These are phyloP conservation scores for Termitomyces sp. DNA, from an alignment of 768 basidiomycete species.

Conservation along the genomic window DNA sequence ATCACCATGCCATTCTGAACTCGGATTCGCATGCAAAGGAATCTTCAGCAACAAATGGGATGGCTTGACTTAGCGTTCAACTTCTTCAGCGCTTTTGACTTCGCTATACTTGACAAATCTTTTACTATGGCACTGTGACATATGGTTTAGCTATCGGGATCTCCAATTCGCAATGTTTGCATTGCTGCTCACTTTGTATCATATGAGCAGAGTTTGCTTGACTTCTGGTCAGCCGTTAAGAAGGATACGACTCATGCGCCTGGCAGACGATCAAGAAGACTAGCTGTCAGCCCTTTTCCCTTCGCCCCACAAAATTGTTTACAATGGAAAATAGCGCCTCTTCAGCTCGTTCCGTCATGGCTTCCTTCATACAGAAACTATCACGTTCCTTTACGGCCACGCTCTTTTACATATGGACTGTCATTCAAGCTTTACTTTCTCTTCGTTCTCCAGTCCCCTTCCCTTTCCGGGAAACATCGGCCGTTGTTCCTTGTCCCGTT, in stretches of 20 bases:
- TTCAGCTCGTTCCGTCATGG: conserved; percentile 6
- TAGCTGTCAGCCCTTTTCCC: background rate
- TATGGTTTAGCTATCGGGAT: background rate
- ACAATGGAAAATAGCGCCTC: background rate
- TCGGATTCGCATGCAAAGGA: background rate
- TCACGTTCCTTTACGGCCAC: conserved; percentile 13
- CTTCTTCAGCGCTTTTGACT: background rate
- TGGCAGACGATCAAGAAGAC: background rate
- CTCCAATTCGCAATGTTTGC: background rate
- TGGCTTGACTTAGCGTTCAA: background rate
- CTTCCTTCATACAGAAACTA: conserved; percentile 10
- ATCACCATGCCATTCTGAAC: conserved; percentile 1
- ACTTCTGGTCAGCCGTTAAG: background rate
- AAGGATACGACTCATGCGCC: background rate
- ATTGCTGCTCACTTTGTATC: background rate
- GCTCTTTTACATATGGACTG: conserved; percentile 17
- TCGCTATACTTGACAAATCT: background rate
- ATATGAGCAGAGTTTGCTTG: background rate
- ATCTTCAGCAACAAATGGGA: background rate
- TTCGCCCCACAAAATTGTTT: conserved; percentile 1
- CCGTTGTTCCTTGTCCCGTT: conserved; percentile 3
- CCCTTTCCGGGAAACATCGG: conserved; percentile 10
- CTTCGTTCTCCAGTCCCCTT: conserved; percentile 9
- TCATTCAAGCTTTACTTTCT: conserved; percentile 13
- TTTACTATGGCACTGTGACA: too few species aligned